phyloP scores from a whole-genome alignment of 108 stramenopile genomes.

The Cyclotella atomus region DNA sequence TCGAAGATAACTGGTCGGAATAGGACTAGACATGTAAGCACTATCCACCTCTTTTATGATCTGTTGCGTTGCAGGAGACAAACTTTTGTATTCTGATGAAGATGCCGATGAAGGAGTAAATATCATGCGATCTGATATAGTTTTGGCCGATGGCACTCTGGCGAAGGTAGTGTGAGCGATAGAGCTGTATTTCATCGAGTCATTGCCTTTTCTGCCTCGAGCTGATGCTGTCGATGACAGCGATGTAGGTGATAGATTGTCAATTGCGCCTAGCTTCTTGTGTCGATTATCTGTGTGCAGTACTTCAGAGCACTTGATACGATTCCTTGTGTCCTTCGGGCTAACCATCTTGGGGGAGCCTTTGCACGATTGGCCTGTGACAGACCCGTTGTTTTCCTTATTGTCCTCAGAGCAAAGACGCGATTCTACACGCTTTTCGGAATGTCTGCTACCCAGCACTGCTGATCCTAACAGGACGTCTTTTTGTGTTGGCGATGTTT shows the following conservation, averaged over 20 bases:
- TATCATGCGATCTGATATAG: constrained; percentile 17
- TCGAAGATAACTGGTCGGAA: not conserved
- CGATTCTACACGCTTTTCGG: not conserved
- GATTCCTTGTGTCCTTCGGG: not conserved
- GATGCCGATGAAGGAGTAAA: constrained; percentile 14
- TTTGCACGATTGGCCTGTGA: constrained; percentile 1
- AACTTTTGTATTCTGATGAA: constrained; percentile 4
- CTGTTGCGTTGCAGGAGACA: constrained; percentile 14
- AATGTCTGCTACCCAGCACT: not conserved
- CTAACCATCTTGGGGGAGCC: not conserved
- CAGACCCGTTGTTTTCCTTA: constrained; percentile 19
- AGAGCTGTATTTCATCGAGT: constrained; percentile 24
- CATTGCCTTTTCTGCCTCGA: constrained; percentile 9
- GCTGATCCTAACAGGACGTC: constrained; percentile 1
- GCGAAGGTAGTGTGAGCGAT: not conserved
- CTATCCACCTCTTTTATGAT: constrained; percentile 18
- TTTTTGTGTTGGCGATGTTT: constrained; percentile 6
- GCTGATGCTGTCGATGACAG: not conserved
- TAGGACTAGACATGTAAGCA: not conserved
- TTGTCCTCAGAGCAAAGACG: not conserved
- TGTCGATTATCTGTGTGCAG: not conserved
- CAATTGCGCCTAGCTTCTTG: not conserved
- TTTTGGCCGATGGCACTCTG: constrained; percentile 17
- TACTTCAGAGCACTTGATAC: constrained; percentile 6
- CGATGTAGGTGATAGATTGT: not conserved